Percentiles rank a stretch among this genome's conserved stretches.
phyloP scores from a whole-genome alignment of 495 filamentous ascomycete genomes.

The Pyrenopolyporus hunteri region DNA sequence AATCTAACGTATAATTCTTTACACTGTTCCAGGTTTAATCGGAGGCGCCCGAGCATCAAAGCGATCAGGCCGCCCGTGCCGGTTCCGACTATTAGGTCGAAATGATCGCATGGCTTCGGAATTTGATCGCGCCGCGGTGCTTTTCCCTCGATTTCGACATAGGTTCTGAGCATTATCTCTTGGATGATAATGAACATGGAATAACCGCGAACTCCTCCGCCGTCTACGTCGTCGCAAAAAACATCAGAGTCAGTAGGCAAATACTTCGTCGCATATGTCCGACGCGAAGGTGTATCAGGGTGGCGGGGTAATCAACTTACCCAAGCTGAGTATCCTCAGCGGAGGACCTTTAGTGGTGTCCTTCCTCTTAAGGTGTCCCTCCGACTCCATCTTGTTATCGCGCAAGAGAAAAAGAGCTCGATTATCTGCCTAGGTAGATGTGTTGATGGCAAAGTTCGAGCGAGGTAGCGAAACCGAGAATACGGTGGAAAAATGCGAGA shows the following conservation, averaged over 20 bases:
- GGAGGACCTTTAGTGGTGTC: constrained; percentile 96
- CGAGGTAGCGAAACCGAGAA: background rate
- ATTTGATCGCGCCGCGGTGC: constrained; percentile 86
- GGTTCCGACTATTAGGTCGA: constrained; percentile 93
- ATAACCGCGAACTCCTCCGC: constrained; percentile 95
- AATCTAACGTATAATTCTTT: constrained; percentile 95
- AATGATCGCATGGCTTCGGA: constrained; percentile 97
- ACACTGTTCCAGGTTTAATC: constrained; percentile 92
- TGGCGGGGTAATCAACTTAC: constrained; percentile 56
- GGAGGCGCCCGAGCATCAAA: constrained; percentile 91
- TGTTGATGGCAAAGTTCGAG: background rate
- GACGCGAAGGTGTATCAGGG: background rate
- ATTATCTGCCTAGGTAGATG: background rate
- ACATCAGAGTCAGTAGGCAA: constrained; percentile 21
- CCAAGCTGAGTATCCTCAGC: constrained; percentile 86
- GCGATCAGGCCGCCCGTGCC: constrained; percentile 96
- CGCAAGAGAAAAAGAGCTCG: constrained; percentile 4
- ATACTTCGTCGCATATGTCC: background rate
- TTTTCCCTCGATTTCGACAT: constrained; percentile 82
- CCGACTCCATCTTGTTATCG: constrained; percentile 36
- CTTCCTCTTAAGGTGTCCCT: constrained; percentile 63
- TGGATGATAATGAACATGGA: constrained; percentile 95
- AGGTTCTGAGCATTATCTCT: constrained; percentile 93
- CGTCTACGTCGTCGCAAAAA: constrained; percentile 63
- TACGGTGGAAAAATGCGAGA: constrained; percentile 10